Base-by-base conservation (phyloP, 169 alveolate species). In the Cryptosporidium viatorum region DNA sequence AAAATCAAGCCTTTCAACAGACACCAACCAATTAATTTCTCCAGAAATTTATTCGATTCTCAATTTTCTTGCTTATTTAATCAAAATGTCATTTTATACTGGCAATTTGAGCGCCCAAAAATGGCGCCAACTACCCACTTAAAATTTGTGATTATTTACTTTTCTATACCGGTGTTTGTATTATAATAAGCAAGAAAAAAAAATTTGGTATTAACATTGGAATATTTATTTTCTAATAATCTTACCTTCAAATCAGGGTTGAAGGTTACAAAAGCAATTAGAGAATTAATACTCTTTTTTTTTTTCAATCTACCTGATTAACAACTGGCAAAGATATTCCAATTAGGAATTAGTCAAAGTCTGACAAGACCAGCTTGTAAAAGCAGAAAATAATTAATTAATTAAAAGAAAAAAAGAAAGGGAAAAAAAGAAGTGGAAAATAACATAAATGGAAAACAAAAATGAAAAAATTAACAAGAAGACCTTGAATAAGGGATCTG, bases 51-150 rank as follows among this genome's bases (percentile, higher is more conserved):
- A 23, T 55, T n/a, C 67, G 12, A 16, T n/a, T 8, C 37, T 3
- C 14, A 1, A n/a, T 23, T 55, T 55, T 55, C 18, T 55, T 0
- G 35, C 14, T 9, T 55, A 16, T 23, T 26, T 55, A 16, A 8
- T n/a, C 65, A 23, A 55, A 55, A 55, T 55, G 67, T 55, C 67
- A 55, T 26, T 55, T 10, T 55, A 9, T 55, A 55, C 67, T 55
- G 35, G 37, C 6, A 9, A 3, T 0, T 7, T 21, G 67, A 6
- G 67, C 67, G 67, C 67, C 62, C 35, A 55, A 8, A 2, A 0
- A 0, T 6, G 67, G 67, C 67, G 67, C 67, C 37, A 55, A 21
- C 29, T 26, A 23, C n/a, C 67, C 67, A 55, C 67, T 55, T 14
- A 2, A 41, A 48, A 48, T 48, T 23, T 55, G 67, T 55, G 67